These are phyloP conservation scores for Pseudogymnoascus sp. DNA, from an alignment of 2,329 filamentous ascomycete species.

Conservation along the genomic window DNA sequence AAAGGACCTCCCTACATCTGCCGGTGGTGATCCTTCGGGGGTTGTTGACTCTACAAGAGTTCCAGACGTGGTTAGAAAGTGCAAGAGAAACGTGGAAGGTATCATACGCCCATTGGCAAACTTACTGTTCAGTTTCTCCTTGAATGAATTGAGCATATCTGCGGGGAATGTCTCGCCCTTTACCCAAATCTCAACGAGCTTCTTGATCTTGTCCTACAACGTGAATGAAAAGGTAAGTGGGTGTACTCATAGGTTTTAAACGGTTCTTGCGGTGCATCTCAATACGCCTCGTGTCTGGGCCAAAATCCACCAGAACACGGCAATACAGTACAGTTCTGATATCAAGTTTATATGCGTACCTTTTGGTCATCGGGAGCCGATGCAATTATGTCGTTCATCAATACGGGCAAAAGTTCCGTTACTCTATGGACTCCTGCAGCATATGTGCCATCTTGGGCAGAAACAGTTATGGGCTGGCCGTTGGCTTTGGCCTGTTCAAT, in stretches of 20 bases:
- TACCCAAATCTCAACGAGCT: constrained; percentile 96
- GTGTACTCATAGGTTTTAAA: constrained; percentile 18
- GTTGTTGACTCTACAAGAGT: constrained; percentile 59
- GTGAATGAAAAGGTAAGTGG: constrained; percentile 41
- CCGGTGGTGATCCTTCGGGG: constrained; percentile 50
- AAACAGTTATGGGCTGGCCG: constrained; percentile 71
- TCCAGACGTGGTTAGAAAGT: constrained; percentile 34
- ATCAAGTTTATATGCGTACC: constrained; percentile 53
- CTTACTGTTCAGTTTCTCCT: constrained; percentile 73
- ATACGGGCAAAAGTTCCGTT: constrained; percentile 82
- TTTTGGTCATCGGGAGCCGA: constrained; percentile 90
- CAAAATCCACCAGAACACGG: constrained; percentile 5
- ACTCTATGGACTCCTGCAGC: constrained; percentile 93
- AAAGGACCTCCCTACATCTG: constrained; percentile 33
- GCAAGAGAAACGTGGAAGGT: constrained; percentile 11
- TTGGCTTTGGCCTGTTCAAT: constrained; percentile 86
- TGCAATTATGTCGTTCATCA: constrained; percentile 93
- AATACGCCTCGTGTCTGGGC: background rate
- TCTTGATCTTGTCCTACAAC: constrained; percentile 87
- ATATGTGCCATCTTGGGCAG: constrained; percentile 84
- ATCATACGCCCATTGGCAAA: constrained; percentile 12
- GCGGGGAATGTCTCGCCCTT: constrained; percentile 85
- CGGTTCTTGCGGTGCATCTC: background rate
- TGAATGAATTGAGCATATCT: constrained; percentile 72
- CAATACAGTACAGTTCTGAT: constrained; percentile 11